Evolutionary conservation across 345 rosid genomes (phyloP).

Genomic region (Iberis pinnata): DNA sequence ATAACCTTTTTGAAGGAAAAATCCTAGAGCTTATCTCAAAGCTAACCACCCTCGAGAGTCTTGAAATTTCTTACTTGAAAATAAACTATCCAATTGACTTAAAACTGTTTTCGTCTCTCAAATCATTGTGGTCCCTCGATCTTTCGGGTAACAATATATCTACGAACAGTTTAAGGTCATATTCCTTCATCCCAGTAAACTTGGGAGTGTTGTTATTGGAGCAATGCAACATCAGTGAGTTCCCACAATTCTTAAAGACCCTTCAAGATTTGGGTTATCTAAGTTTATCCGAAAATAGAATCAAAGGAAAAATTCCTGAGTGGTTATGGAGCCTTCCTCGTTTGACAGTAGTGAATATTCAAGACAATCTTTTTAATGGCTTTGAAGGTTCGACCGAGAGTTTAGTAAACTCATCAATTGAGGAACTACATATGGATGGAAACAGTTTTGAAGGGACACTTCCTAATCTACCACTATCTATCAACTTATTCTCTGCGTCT

Average conservation of each 20-base stretch:
- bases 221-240: background rate
- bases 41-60: background rate
- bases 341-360: slow-evolving; percentile 1
- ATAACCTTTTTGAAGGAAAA: background rate
- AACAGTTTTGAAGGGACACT: slow-evolving; percentile 16
- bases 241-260: slow-evolving; percentile 18
- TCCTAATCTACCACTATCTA: slow-evolving; percentile 19
- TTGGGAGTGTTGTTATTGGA: background rate
- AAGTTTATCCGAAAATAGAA: slow-evolving; percentile 12
- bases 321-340: slow-evolving; percentile 23
- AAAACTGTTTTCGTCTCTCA: background rate
- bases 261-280: background rate
- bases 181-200: slow-evolving; percentile 5
- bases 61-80: background rate
- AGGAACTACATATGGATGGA: background rate
- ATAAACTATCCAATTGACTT: background rate
- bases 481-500: slow-evolving; percentile 1
- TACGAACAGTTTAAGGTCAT: slow-evolving; percentile 12
- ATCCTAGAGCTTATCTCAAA: slow-evolving; percentile 18
- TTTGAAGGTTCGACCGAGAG: slow-evolving; percentile 19
- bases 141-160: slow-evolving; percentile 7
- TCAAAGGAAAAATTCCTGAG: slow-evolving; percentile 25
- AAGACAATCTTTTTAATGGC: slow-evolving; percentile 11
- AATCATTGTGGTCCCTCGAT: background rate
- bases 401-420: slow-evolving; percentile 11